Conservation (phyloP, 805 yeast species). For the Deakozyma indianensis region DNA sequence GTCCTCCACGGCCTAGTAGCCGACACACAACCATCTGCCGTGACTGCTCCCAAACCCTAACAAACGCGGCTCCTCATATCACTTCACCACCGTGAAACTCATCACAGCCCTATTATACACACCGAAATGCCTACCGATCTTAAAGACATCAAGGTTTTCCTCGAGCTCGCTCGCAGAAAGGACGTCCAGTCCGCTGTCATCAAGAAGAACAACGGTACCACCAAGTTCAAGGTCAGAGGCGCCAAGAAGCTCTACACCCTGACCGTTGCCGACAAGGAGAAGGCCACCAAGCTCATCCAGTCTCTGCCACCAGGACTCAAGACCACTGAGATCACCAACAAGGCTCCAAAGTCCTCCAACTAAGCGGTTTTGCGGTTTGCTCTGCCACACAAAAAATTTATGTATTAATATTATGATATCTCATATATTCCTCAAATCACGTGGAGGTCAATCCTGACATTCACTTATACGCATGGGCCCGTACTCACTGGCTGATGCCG, state of each 20-base stretch:
- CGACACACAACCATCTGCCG: too few relatives aligned
- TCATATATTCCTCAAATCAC: neutral
- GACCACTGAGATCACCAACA: conserved; percentile 16
- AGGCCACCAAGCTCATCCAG: conserved; percentile 95
- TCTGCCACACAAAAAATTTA: neutral
- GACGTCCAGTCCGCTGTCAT: conserved; percentile 89
- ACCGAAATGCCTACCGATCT: conserved; percentile 43
- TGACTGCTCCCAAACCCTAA: too few relatives aligned
- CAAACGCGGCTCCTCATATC: too few relatives aligned
- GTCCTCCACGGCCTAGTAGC: too few relatives aligned
- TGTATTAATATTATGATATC: neutral
- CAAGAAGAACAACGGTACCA: conserved; percentile 84
- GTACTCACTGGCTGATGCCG: neutral
- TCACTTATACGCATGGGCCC: too few relatives aligned
- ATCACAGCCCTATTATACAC: too few relatives aligned
- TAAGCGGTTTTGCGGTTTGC: conserved; percentile 4
- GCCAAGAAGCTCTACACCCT: conserved; percentile 87
- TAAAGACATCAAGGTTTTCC: conserved; percentile 93
- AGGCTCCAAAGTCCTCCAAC: conserved; percentile 12
- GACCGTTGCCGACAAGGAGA: conserved; percentile 86
- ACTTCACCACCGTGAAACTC: too few relatives aligned
- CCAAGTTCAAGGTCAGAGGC: conserved; percentile 99
- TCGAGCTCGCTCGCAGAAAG: conserved; percentile 72
- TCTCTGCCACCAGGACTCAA: conserved; percentile 71
- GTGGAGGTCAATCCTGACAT: too few relatives aligned